These are phyloP conservation scores for Marasmius sp. DNA, from an alignment of 1,284 basidiomycete genomes.

Conservation along the genomic window DNA sequence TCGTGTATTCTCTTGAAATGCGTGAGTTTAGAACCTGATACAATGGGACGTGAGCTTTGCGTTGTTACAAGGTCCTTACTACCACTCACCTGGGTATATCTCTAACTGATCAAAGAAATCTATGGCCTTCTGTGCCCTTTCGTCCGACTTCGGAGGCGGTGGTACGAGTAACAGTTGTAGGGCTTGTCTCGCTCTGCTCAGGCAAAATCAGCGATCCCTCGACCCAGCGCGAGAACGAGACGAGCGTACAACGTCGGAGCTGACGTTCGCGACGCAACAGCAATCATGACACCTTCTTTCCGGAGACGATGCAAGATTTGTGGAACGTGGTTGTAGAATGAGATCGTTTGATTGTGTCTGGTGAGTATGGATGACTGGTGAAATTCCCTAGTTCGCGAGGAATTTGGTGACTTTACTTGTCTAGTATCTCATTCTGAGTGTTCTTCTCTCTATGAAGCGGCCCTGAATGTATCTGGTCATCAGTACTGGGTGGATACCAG, in stretches of 20 bases:
- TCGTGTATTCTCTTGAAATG: constrained; percentile 80
- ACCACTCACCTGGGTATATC: constrained; percentile 73
- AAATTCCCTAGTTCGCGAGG: too few relatives aligned
- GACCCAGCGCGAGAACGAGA: too few relatives aligned
- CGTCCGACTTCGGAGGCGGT: constrained; percentile 37
- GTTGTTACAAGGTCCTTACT: background rate
- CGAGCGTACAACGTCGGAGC: constrained; percentile 66
- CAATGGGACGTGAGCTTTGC: background rate
- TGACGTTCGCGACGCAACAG: constrained; percentile 75
- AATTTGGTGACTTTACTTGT: constrained; percentile 58
- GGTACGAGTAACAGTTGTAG: constrained; percentile 69
- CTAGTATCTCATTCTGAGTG: constrained; percentile 59
- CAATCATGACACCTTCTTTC: constrained; percentile 56
- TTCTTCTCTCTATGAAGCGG: constrained; percentile 62
- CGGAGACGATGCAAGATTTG: constrained; percentile 69
- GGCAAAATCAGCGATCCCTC: background rate
- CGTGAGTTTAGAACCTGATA: constrained; percentile 73
- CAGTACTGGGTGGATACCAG: background rate
- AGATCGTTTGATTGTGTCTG: constrained; percentile 57
- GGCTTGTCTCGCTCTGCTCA: constrained; percentile 70
- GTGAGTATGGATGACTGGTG: constrained; percentile 2
- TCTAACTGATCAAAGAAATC: constrained; percentile 79
- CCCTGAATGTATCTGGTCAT: constrained; percentile 37
- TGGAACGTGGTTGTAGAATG: constrained; percentile 78
- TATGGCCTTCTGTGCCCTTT: constrained; percentile 50